phyloP scores from a whole-genome alignment of 164 flowering plant genomes.

The Aristolochia californica region DNA sequence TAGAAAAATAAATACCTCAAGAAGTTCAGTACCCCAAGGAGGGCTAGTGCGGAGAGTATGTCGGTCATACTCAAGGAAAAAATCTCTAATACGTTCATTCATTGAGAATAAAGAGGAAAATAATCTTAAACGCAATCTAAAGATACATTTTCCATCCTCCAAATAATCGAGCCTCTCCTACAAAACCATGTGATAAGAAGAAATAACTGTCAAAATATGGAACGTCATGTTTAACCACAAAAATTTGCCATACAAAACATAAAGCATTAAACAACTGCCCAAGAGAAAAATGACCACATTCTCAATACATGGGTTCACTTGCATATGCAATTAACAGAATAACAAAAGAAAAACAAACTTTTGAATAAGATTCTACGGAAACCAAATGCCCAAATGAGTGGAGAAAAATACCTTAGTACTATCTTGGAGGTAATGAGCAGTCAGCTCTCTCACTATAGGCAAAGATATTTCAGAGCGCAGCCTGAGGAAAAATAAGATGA shows the following conservation, averaged over 20 bases:
- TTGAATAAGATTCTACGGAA: not conserved
- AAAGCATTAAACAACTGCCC: too few species aligned
- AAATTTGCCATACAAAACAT: too few species aligned
- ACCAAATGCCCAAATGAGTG: not conserved
- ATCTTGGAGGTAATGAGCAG: conserved; percentile 95
- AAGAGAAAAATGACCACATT: too few species aligned
- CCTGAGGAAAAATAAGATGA: conserved; percentile 32
- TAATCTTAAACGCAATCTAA: conserved; percentile 63
- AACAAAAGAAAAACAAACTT: not conserved
- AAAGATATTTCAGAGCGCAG: conserved; percentile 76
- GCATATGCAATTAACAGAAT: not conserved
- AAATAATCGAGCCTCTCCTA: conserved; percentile 91
- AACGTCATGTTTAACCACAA: not conserved
- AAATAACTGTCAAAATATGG: not conserved
- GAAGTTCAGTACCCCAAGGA: conserved; percentile 99
- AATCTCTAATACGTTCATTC: conserved; percentile 93
- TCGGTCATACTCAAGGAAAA: conserved; percentile 92
- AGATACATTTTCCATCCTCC: conserved; percentile 86
- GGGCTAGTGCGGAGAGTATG: conserved; percentile 96
- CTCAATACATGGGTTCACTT: not conserved
- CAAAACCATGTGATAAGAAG: conserved; percentile 3
- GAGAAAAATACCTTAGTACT: conserved; percentile 41
- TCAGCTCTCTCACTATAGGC: conserved; percentile 83
- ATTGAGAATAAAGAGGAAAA: conserved; percentile 84
- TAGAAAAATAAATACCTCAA: conserved; percentile 59